Evolutionary conservation across 202 grass and related monocot species (phyloP).

Genomic region (Cymbopogon flexuosus): DNA sequence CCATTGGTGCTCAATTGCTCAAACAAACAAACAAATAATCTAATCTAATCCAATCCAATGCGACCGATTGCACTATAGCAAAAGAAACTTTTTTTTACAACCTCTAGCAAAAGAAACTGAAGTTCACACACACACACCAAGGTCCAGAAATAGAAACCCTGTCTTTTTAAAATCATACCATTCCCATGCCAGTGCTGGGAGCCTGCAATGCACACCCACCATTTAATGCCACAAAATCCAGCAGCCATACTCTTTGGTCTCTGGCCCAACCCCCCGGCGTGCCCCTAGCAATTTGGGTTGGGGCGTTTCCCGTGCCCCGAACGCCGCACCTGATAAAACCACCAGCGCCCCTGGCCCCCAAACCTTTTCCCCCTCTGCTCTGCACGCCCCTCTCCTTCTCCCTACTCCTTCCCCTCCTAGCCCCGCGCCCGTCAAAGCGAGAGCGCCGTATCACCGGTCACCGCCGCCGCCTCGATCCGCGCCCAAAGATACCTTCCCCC

Average conservation of each 20-base stretch:
- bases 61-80: background rate
- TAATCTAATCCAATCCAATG: background rate
- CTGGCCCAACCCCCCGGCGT: background rate
- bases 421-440: slow-evolving; percentile 33
- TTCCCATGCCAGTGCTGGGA: background rate
- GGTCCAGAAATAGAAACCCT: slow-evolving; percentile 10
- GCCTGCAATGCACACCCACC: background rate
- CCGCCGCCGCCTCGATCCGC: slow-evolving; percentile 33
- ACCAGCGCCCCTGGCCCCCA: background rate
- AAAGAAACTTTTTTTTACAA: too few species aligned
- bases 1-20: background rate
- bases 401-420: background rate
- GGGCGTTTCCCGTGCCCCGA: background rate
- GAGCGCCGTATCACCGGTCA: slow-evolving; percentile 41
- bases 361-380: background rate
- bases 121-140: background rate
- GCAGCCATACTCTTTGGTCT: background rate
- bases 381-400: background rate
- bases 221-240: background rate
- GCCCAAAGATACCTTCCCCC: slow-evolving; percentile 28
- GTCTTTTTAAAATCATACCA: background rate
- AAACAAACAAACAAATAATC: background rate
- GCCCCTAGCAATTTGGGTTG: slow-evolving; percentile 25
- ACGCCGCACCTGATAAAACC: slow-evolving; percentile 28
- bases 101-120: background rate